These are phyloP conservation scores for Caryopteris hybrid DNA, from an alignment of 305 asterid species.

Conservation along the genomic window DNA sequence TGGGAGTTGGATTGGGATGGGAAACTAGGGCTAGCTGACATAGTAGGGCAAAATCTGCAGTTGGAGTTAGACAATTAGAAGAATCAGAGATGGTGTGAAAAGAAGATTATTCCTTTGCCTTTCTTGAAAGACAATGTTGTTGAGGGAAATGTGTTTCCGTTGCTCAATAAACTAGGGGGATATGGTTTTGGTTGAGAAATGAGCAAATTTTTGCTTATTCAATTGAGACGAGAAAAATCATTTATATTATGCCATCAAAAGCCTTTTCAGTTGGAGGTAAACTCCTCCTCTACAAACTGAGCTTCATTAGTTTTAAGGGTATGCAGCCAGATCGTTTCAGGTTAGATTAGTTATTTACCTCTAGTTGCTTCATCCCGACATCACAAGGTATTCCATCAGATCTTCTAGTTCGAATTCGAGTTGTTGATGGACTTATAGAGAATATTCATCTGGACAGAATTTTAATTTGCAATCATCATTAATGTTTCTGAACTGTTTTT, in stretches of 20 bases:
- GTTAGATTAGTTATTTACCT: neutral
- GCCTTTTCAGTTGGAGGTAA: neutral
- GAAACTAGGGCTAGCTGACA: slow-evolving; percentile 7
- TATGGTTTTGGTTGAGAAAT: slow-evolving; percentile 21
- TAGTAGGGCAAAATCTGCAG: slow-evolving; percentile 9
- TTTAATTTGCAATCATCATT: too few species aligned
- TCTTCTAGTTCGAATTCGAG: too few species aligned
- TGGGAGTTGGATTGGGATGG: slow-evolving; percentile 24
- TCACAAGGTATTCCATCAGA: too few species aligned
- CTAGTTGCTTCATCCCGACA: neutral
- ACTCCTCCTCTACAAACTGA: slow-evolving; percentile 10
- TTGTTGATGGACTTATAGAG: too few species aligned
- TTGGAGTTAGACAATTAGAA: slow-evolving; percentile 18
- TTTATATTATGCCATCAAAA: neutral
- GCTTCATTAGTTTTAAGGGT: slow-evolving; percentile 18
- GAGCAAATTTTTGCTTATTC: neutral
- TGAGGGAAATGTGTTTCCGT: neutral
- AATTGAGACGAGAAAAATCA: neutral
- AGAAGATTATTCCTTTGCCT: slow-evolving; percentile 8
- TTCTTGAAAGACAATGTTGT: neutral
- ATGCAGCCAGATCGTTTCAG: slow-evolving; percentile 13
- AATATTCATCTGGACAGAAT: too few species aligned
- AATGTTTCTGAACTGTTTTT: too few species aligned
- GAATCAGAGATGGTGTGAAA: slow-evolving; percentile 17
- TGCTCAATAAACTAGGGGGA: slow-evolving; percentile 5